Percentiles rank a stretch among this genome's conserved stretches.
Evolutionary conservation across 2,329 filamentous ascomycete species (phyloP).

Genomic region (Xylogone sp.): DNA sequence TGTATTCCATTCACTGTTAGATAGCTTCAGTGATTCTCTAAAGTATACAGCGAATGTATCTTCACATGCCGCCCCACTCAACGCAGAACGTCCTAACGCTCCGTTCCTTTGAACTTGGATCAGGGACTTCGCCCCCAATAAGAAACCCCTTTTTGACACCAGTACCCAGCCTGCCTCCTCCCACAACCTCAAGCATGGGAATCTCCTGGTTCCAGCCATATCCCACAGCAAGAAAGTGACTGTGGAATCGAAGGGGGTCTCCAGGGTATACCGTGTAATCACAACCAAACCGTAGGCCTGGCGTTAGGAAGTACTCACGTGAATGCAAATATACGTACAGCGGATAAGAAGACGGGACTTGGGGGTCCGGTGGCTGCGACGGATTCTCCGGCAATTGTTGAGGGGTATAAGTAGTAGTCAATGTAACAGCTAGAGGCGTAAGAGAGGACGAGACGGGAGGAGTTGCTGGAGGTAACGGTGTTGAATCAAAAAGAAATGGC

Average conservation of each 20-base stretch:
- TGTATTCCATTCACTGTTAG: too few relatives aligned
- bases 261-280: constrained; percentile 94
- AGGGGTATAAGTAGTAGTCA: constrained; percentile 39
- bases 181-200: constrained; percentile 78
- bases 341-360: constrained; percentile 57
- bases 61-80: constrained; percentile 91
- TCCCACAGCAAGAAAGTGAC: constrained; percentile 85
- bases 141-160: constrained; percentile 95
- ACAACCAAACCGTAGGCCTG: constrained; percentile 90
- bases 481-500: constrained; percentile 22
- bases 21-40: too few relatives aligned
- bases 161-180: constrained; percentile 82
- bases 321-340: constrained; percentile 78
- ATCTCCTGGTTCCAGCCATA: constrained; percentile 87
- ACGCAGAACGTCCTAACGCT: constrained; percentile 73
- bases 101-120: constrained; percentile 29
- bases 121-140: constrained; percentile 63
- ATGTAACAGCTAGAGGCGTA: constrained; percentile 33
- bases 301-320: constrained; percentile 80
- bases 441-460: constrained; percentile 15
- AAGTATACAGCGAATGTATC: not conserved
- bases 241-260: constrained; percentile 91
- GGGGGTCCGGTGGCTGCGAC: constrained; percentile 26
- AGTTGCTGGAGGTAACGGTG: constrained; percentile 31
- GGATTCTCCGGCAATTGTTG: constrained; percentile 24